These are phyloP conservation scores for Nemania sp. DNA, from an alignment of 2,329 filamentous ascomycete species.

Conservation along the genomic window DNA sequence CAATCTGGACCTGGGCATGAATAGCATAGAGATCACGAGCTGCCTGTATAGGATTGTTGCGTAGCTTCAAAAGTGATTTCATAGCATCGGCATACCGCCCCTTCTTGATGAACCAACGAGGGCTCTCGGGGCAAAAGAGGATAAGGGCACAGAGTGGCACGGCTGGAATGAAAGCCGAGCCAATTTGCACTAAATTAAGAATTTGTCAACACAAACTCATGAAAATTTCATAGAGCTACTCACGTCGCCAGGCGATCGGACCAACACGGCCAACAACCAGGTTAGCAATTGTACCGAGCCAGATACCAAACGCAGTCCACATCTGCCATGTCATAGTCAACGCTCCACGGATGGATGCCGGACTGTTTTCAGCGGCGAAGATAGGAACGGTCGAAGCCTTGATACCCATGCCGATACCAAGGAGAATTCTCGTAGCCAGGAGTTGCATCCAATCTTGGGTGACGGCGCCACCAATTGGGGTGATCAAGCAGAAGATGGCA, in stretches of 20 bases:
- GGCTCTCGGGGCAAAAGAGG: conserved; percentile 75
- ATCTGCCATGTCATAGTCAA: conserved; percentile 87
- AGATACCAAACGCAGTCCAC: conserved; percentile 71
- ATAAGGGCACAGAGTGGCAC: conserved; percentile 70
- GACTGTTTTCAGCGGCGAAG: conserved; percentile 79
- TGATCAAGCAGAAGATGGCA: conserved; percentile 75
- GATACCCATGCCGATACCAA: conserved; percentile 82
- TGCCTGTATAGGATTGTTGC: conserved; percentile 67
- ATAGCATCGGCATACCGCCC: conserved; percentile 71
- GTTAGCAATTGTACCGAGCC: conserved; percentile 71
- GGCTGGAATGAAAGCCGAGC: conserved; percentile 69
- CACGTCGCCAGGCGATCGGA: conserved; percentile 46
- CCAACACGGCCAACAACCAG: conserved; percentile 61
- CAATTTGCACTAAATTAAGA: conserved; percentile 37
- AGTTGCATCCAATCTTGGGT: conserved; percentile 66
- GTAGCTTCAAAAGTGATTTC: conserved; percentile 64
- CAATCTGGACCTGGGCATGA: conserved; percentile 72
- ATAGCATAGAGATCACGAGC: conserved; percentile 73
- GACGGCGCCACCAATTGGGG: conserved; percentile 52
- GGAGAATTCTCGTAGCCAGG: conserved; percentile 72
- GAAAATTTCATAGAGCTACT: conserved; percentile 19
- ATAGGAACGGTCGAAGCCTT: conserved; percentile 79
- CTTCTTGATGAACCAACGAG: conserved; percentile 76
- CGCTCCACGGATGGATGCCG: conserved; percentile 76
- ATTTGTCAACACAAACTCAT: conserved; percentile 12